Conservation (phyloP, 371 early-diverging fungal species). For the Actinomucor elegans region DNA sequence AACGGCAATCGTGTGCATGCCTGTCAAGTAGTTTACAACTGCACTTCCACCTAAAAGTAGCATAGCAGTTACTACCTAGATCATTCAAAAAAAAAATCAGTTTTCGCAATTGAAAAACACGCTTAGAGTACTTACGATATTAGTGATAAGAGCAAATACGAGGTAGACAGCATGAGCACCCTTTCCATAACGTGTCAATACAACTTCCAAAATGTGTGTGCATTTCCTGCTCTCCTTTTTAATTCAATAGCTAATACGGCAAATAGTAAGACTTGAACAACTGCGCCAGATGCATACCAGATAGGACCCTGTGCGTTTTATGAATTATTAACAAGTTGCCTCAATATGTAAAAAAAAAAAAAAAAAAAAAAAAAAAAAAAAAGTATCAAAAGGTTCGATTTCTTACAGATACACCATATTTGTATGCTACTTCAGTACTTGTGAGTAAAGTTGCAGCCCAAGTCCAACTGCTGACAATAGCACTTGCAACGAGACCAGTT, state of each 20-base stretch:
- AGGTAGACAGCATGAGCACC: constrained; percentile 60
- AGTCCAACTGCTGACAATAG: constrained; percentile 51
- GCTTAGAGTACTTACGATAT: constrained; percentile 27
- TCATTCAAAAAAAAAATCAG: neutral
- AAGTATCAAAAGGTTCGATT: neutral
- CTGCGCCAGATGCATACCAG: constrained; percentile 74
- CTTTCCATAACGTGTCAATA: constrained; percentile 63
- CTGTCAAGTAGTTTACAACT: constrained; percentile 65
- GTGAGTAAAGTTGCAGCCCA: constrained; percentile 56
- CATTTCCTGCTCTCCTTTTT: constrained; percentile 68
- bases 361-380: neutral
- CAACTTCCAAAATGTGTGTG: constrained; percentile 73
- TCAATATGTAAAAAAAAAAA: too few relatives aligned
- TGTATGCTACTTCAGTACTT: constrained; percentile 66
- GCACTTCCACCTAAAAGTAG: constrained; percentile 68
- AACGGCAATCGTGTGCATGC: constrained; percentile 66
- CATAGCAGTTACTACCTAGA: constrained; percentile 68
- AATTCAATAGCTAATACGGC: constrained; percentile 71
- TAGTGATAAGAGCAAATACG: constrained; percentile 57
- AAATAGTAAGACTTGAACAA: constrained; percentile 68
- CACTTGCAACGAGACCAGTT: constrained; percentile 69
- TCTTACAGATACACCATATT: constrained; percentile 63
- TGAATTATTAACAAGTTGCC: neutral
- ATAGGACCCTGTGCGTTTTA: constrained; percentile 27
- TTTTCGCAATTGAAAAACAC: neutral